These are phyloP conservation scores for Tillandsia fasciculata DNA, from an alignment of 176 grass and related monocot species.

Conservation along the genomic window DNA sequence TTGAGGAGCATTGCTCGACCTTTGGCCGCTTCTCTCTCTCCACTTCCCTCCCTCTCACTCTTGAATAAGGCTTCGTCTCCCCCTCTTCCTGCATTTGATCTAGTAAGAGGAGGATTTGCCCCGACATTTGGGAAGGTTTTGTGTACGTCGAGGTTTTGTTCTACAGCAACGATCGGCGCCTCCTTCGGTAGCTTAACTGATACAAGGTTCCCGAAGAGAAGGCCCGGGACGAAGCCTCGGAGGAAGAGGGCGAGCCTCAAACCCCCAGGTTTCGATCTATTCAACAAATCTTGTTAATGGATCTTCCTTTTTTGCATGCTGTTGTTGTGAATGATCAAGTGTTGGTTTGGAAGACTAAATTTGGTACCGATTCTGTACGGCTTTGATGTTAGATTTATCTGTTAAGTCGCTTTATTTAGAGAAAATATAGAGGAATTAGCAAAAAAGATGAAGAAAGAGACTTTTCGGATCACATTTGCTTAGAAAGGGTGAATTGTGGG, in stretches of 20 bases:
- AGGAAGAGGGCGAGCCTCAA: constrained; percentile 73
- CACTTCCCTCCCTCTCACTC: background rate
- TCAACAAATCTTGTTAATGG: background rate
- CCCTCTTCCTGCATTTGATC: background rate
- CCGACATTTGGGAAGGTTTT: background rate
- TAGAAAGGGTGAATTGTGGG: too few relatives aligned
- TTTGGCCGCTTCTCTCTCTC: background rate
- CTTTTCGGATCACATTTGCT: too few relatives aligned
- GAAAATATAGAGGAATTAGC: too few relatives aligned
- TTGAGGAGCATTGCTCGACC: constrained; percentile 8
- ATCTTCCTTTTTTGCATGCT: background rate
- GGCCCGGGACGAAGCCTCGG: constrained; percentile 49
- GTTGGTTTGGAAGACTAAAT: too few relatives aligned
- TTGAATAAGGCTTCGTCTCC: background rate
- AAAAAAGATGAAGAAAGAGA: too few relatives aligned
- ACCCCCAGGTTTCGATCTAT: constrained; percentile 39
- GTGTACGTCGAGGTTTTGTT: background rate
- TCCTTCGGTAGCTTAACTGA: constrained; percentile 48
- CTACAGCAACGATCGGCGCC: constrained; percentile 1
- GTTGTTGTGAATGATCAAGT: background rate
- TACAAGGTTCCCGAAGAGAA: constrained; percentile 54
- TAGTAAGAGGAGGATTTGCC: background rate
- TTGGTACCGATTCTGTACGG: background rate
- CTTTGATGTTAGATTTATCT: background rate
- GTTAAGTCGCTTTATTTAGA: background rate